Conservation (phyloP, 2,329 filamentous ascomycete genomes). For the Colletotrichum musae region DNA sequence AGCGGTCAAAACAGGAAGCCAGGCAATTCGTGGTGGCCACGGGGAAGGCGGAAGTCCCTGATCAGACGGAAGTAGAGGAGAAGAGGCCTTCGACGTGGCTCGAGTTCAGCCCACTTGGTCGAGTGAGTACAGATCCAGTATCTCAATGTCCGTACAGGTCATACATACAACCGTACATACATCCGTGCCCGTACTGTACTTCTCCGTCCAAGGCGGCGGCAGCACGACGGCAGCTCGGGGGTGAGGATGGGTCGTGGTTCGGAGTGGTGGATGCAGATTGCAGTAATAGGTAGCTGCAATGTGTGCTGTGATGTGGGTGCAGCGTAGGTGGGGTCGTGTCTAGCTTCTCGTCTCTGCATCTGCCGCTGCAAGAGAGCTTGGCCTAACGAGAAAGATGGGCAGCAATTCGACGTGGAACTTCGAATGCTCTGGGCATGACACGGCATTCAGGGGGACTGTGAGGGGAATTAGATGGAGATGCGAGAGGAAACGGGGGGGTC, state of each 20-base stretch:
- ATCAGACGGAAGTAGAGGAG: neutral
- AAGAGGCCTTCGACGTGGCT: neutral
- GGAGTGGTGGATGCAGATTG: conserved; percentile 1
- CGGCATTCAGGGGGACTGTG: neutral
- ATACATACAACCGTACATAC: too few species aligned
- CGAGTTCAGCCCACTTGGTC: neutral
- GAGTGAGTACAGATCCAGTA: neutral
- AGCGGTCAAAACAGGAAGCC: conserved; percentile 16
- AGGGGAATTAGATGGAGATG: neutral
- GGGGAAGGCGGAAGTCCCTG: neutral
- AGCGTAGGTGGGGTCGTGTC: neutral
- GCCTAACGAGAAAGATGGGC: conserved; percentile 12
- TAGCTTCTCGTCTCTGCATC: conserved; percentile 26
- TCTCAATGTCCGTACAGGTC: neutral
- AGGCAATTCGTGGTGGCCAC: conserved; percentile 4
- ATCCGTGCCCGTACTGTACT: too few species aligned
- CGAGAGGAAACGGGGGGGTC: neutral
- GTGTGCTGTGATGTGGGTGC: neutral
- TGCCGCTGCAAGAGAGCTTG: conserved; percentile 35
- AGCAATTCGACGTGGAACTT: conserved; percentile 16
- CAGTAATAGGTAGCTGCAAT: neutral
- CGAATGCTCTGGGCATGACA: neutral
- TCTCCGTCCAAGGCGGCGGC: neutral
- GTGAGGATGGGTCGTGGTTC: conserved; percentile 2
- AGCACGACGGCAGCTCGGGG: neutral